phyloP scores from a whole-genome alignment of 2,329 filamentous ascomycete species.

The Cercospora sesami region DNA sequence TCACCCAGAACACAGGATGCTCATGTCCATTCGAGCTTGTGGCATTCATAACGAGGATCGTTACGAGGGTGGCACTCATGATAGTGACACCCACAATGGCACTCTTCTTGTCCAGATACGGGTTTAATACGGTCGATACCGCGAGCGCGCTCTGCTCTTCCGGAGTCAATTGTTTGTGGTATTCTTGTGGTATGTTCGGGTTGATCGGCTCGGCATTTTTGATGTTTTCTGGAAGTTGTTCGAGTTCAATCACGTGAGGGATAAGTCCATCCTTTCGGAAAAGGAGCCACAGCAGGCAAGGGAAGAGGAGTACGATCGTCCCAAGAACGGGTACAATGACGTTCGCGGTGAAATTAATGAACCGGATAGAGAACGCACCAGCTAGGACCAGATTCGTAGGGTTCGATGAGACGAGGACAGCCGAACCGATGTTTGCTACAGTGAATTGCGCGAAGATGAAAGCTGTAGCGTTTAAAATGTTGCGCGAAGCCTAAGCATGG shows the following conservation, averaged over 20 bases:
- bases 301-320: constrained; percentile 67
- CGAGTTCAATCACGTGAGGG: constrained; percentile 65
- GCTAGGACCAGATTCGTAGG: constrained; percentile 74
- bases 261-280: constrained; percentile 66
- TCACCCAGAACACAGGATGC: constrained; percentile 66
- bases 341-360: constrained; percentile 73
- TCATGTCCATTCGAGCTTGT: constrained; percentile 51
- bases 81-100: constrained; percentile 64
- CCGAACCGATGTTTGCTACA: constrained; percentile 70
- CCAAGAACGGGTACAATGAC: constrained; percentile 70
- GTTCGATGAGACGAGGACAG: constrained; percentile 74
- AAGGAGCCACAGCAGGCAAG: constrained; percentile 67
- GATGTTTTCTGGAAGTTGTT: constrained; percentile 62
- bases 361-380: constrained; percentile 45
- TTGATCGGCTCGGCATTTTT: constrained; percentile 62
- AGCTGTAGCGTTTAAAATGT: constrained; percentile 68
- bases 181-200: constrained; percentile 63
- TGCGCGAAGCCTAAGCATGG: constrained; percentile 56
- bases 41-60: constrained; percentile 66
- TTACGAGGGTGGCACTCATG: constrained; percentile 67
- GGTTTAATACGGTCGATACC: constrained; percentile 73
- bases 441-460: constrained; percentile 75
- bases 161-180: constrained; percentile 53
- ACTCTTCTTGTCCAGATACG: constrained; percentile 66
- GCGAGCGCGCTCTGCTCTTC: constrained; percentile 59